These are phyloP conservation scores for Apiotrichum mycotoxinovorans DNA, from an alignment of 1,284 basidiomycete genomes.

Conservation along the genomic window DNA sequence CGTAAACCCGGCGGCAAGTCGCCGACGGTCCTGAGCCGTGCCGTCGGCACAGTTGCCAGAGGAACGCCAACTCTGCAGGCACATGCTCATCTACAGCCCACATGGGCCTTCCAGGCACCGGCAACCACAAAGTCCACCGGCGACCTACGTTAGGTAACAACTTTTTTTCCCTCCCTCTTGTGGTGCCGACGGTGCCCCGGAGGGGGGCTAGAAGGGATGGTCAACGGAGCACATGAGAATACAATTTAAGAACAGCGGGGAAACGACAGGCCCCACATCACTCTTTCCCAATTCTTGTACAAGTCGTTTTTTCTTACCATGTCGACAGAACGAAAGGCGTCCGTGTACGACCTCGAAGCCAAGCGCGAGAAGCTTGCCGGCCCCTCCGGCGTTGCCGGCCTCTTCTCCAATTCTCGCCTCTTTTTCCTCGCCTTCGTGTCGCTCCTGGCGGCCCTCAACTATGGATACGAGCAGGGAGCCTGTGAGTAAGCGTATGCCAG, in stretches of 20 bases:
- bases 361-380: constrained; percentile 15
- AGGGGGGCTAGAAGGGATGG: background rate
- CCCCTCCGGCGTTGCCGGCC: constrained; percentile 18
- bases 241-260: background rate
- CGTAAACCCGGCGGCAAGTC: too few species aligned
- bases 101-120: background rate
- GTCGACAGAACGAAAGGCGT: background rate
- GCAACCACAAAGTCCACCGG: background rate
- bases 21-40: too few species aligned
- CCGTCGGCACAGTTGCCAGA: too few species aligned
- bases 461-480: constrained; percentile 23
- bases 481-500: background rate
- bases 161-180: background rate
- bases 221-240: background rate
- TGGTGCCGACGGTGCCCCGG: background rate
- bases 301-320: background rate
- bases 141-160: background rate
- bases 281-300: background rate
- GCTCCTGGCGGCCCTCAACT: constrained; percentile 23
- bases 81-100: too few species aligned
- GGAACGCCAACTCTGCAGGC: too few species aligned
- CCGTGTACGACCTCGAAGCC: constrained; percentile 6
- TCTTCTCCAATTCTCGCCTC: constrained; percentile 18
- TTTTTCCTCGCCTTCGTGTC: constrained; percentile 21
- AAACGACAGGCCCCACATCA: background rate